These are phyloP conservation scores for Coemansia sp. DNA, from an alignment of 192 early-diverging fungal species.

Conservation along the genomic window DNA sequence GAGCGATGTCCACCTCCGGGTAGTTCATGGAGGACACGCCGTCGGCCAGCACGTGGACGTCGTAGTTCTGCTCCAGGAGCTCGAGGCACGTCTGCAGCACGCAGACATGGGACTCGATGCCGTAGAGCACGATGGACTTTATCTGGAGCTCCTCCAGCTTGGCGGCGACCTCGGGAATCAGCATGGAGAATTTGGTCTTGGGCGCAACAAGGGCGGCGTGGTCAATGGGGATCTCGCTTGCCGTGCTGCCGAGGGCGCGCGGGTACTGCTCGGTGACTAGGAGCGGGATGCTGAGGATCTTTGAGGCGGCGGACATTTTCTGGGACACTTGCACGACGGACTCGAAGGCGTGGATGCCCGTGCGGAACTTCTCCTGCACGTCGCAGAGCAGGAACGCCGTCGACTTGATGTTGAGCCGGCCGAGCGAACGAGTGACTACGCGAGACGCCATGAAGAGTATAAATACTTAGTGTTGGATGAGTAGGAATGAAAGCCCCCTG, in stretches of 20 bases:
- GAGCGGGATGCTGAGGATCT: constrained; percentile 77
- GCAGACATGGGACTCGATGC: constrained; percentile 96
- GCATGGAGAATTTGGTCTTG: constrained; percentile 94
- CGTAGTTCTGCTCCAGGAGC: constrained; percentile 69
- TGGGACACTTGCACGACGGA: constrained; percentile 77
- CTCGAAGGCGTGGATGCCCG: constrained; percentile 79
- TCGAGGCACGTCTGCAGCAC: constrained; percentile 94
- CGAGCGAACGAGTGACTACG: constrained; percentile 47
- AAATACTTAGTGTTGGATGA: background rate
- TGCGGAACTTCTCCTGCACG: constrained; percentile 81
- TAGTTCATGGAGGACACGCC: constrained; percentile 86
- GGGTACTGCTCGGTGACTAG: constrained; percentile 88
- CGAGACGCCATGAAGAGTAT: constrained; percentile 16
- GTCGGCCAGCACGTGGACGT: constrained; percentile 90
- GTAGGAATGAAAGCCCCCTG: background rate
- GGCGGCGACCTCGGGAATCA: constrained; percentile 59
- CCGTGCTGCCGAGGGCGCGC: constrained; percentile 75
- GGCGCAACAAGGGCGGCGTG: constrained; percentile 57
- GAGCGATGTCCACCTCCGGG: constrained; percentile 81
- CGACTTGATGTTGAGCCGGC: constrained; percentile 54
- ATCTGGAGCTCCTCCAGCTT: constrained; percentile 49
- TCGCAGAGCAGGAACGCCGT: constrained; percentile 95
- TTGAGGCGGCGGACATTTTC: constrained; percentile 81
- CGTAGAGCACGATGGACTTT: constrained; percentile 81
- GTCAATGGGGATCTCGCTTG: constrained; percentile 70